Conservation (phyloP, 2,329 filamentous ascomycete species). For the Fusarium fujikuroi region DNA sequence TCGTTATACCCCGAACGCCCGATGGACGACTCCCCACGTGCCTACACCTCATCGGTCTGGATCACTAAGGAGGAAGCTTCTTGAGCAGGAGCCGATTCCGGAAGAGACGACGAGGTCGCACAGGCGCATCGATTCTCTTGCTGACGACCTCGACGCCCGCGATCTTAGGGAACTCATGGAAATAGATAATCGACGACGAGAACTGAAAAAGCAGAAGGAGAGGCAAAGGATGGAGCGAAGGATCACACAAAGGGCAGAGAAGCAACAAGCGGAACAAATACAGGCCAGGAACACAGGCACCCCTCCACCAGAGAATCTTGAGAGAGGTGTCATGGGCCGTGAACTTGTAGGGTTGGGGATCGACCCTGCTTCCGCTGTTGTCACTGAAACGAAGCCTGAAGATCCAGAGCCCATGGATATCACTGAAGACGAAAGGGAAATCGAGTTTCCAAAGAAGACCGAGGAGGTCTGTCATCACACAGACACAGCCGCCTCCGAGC, state of each 20-base stretch:
- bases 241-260: conserved; percentile 74
- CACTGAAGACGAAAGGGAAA: conserved; percentile 31
- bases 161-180: conserved; percentile 91
- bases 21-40: conserved; percentile 61
- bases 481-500: conserved; percentile 41
- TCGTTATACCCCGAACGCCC: conserved; percentile 74
- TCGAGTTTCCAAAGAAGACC: conserved; percentile 35
- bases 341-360: conserved; percentile 67
- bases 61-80: conserved; percentile 63
- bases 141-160: conserved; percentile 85
- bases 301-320: conserved; percentile 65
- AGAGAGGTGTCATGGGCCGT: conserved; percentile 69
- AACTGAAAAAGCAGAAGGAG: conserved; percentile 76
- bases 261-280: conserved; percentile 68
- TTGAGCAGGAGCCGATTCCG: conserved; percentile 63
- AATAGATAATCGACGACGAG: conserved; percentile 81
- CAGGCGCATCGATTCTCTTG: conserved; percentile 75
- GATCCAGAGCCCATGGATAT: conserved; percentile 41
- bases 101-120: conserved; percentile 70
- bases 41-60: conserved; percentile 59
- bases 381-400: conserved; percentile 64
- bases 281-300: conserved; percentile 63
- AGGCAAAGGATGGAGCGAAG: conserved; percentile 73
- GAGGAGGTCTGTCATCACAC: conserved; percentile 47
- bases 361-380: conserved; percentile 63